Base-by-base conservation (phyloP, 768 basidiomycete species). In the Rhodosporidiobolus odoratus region DNA sequence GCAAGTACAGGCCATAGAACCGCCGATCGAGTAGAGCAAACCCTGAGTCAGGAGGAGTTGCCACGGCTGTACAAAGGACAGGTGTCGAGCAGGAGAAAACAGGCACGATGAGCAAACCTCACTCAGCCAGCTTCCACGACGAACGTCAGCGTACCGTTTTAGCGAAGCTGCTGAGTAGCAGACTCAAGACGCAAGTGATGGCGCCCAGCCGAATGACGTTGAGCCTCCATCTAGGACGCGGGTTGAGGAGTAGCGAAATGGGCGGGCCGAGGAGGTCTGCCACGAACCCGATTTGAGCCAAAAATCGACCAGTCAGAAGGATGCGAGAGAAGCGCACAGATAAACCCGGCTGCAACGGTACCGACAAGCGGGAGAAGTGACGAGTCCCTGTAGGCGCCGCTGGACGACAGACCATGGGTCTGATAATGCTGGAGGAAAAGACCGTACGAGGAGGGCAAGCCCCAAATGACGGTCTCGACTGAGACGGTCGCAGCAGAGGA, bases 381-480 rank as follows among this genome's bases (percentile, higher is more conserved):
- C 47, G 34, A 35, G 13, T 21, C 37, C 1, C 32, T 12, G 34
- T 48, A 15, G 2, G 30, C 9, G 0, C 43, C 53, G 10, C 15
- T 4, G 3, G 7, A 4, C 40, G 23, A 30, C 6, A 62, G 35
- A 8, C 60, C 60, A 6, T 58, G 23, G 2, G 37, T 21, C 32
- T 62, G 54, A 32, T 69, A 69, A 48, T 52, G 32, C 9, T 57
- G 48, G 23, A 69, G 48, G 48, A 69, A 63, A 23, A 69, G 35
- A 27, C 68, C 68, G 38, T 69, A 63, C n/a, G 43, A 53, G 19
- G 61, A 47, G 0, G 68, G 68, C 12, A 69, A 13, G 13, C 68
- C 68, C 68, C 68, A 69, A 56, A 69, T 25, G 48, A 69, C 37
- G 4, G 62, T 59, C 19, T 69, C 68, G 57, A 69, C 68, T 64